phyloP scores from a whole-genome alignment of 345 rosid genomes.

The Camelina sativa region DNA sequence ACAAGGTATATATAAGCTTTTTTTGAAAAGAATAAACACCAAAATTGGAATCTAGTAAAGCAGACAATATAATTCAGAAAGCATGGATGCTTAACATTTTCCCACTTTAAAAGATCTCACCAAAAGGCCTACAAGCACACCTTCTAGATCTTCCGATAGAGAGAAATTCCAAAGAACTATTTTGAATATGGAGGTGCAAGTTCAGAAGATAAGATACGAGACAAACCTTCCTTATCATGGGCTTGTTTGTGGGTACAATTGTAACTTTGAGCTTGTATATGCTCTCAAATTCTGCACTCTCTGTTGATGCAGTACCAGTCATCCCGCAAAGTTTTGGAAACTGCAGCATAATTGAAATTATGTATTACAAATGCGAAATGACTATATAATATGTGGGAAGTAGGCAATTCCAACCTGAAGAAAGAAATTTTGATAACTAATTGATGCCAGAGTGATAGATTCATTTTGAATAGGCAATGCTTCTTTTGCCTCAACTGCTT shows the following conservation, averaged over 20 bases:
- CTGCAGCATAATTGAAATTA: constrained; percentile 47
- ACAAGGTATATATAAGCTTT: constrained; percentile 14
- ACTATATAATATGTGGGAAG: constrained; percentile 33
- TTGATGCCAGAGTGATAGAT: constrained; percentile 94
- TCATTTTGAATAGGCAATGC: constrained; percentile 95
- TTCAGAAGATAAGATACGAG: constrained; percentile 21
- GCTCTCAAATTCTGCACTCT: constrained; percentile 96
- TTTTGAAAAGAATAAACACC: constrained; percentile 14
- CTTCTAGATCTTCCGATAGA: background rate
- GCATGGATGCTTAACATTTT: constrained; percentile 16
- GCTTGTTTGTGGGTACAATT: constrained; percentile 94
- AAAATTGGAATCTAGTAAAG: constrained; percentile 5
- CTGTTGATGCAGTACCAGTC: constrained; percentile 99
- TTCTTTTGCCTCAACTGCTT: constrained; percentile 99
- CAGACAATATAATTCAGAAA: constrained; percentile 23
- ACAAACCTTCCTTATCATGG: constrained; percentile 94
- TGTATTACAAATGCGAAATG: constrained; percentile 21
- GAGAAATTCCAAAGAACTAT: constrained; percentile 14
- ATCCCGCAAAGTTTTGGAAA: constrained; percentile 98
- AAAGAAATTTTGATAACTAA: constrained; percentile 97
- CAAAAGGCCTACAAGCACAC: constrained; percentile 11
- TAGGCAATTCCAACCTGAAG: constrained; percentile 71
- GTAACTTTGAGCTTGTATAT: constrained; percentile 97
- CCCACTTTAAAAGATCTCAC: constrained; percentile 12
- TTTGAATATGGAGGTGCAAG: constrained; percentile 18